phyloP scores from a whole-genome alignment of 257 asterid genomes.

The Salvia splendens region DNA sequence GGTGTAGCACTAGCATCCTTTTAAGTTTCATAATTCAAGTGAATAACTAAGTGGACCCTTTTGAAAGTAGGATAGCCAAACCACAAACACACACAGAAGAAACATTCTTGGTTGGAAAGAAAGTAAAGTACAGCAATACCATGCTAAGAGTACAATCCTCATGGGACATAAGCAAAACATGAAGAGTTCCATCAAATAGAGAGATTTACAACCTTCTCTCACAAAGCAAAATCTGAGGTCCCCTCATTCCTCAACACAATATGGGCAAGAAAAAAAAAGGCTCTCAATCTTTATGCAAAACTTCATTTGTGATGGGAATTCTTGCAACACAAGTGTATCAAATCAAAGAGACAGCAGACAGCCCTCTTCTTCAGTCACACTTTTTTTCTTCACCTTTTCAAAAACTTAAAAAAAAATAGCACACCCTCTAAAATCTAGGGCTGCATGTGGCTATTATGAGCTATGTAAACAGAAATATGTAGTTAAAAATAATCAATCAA shows the following conservation, averaged over 20 bases:
- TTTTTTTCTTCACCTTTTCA: constrained; percentile 15
- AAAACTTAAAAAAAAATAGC: constrained; percentile 30
- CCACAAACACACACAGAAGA: background rate
- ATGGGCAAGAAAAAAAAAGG: constrained; percentile 16
- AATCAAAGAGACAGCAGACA: constrained; percentile 45
- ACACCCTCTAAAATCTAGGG: constrained; percentile 58
- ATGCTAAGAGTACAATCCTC: background rate
- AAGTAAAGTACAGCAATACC: background rate
- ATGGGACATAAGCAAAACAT: background rate
- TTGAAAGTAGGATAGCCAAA: no score
- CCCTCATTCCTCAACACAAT: constrained; percentile 24
- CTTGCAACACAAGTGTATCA: constrained; percentile 49
- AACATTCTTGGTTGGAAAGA: background rate
- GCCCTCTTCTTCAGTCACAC: constrained; percentile 29
- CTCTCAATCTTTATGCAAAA: constrained; percentile 31
- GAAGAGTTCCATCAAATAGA: constrained; percentile 18
- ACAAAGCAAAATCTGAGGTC: constrained; percentile 18
- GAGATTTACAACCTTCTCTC: constrained; percentile 16
- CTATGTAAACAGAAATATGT: constrained; percentile 34
- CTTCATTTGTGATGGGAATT: constrained; percentile 33
- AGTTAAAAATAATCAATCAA: constrained; percentile 26
- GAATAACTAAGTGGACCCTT: no score
- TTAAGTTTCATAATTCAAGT: no score
- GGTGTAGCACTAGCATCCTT: no score
- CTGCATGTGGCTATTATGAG: constrained; percentile 44